A percentile compares a stretch with the other conserved stretches of the same genome.
Evolutionary conservation across 805 yeast species (phyloP).

Genomic region (Candida xiaguanensis): DNA sequence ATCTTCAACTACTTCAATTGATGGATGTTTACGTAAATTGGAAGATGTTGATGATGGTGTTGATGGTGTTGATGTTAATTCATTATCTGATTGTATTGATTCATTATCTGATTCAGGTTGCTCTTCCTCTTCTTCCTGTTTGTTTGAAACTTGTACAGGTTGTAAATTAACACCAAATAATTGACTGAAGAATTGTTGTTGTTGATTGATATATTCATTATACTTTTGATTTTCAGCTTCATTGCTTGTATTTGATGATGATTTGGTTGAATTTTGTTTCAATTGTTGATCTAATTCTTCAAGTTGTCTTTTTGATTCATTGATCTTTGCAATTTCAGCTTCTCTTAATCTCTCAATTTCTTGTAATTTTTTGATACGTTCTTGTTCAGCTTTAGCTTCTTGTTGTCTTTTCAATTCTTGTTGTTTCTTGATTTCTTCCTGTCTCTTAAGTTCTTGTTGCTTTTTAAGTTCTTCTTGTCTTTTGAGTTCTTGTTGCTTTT

Average conservation of each 20-base stretch:
- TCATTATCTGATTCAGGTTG: neutral
- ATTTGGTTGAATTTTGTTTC: neutral
- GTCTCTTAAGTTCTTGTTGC: constrained; percentile 6
- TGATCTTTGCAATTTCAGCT: constrained; percentile 7
- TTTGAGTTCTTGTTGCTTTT: constrained; percentile 5
- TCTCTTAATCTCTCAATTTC: constrained; percentile 7
- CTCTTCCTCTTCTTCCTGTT: no score
- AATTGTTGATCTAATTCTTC: constrained; percentile 6
- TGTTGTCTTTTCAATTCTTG: constrained; percentile 6
- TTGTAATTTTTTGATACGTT: constrained; percentile 2
- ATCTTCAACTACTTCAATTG: constrained; percentile 31
- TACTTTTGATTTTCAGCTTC: constrained; percentile 7
- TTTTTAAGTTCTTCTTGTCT: constrained; percentile 6
- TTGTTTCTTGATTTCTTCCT: constrained; percentile 4
- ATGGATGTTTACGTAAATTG: constrained; percentile 16
- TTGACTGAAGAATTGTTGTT: constrained; percentile 23
- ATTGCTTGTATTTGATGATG: neutral
- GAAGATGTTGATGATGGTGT: constrained; percentile 1
- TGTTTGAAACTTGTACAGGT: constrained; percentile 9
- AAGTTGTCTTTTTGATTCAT: constrained; percentile 7
- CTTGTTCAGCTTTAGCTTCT: constrained; percentile 6
- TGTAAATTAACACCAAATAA: constrained; percentile 15
- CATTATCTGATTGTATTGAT: constrained; percentile 5
- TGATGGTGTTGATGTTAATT: constrained; percentile 3
- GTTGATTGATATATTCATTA: constrained; percentile 14